A percentile compares a stretch with the other conserved stretches of the same genome.
Evolutionary conservation across 345 rosid species (phyloP).

Genomic region (Citrus sinensis): DNA sequence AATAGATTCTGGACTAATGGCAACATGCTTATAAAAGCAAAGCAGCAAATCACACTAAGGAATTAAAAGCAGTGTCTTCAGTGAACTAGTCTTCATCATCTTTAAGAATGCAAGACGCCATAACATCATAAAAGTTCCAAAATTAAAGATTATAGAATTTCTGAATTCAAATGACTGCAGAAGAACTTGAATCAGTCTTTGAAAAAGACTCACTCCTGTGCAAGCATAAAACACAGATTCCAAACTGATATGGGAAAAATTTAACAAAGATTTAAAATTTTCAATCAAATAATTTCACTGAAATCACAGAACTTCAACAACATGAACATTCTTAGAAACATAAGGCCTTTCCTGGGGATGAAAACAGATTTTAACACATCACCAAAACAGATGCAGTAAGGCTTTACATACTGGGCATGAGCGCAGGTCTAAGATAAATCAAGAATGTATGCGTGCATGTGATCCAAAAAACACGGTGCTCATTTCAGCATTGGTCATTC

Average conservation of each 20-base stretch:
- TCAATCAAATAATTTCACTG: neutral
- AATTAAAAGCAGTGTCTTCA: constrained; percentile 2
- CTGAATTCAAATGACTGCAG: neutral
- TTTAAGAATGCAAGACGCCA: constrained; percentile 1
- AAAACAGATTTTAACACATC: neutral
- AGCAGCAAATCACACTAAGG: neutral
- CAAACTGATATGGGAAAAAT: neutral
- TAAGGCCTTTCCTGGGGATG: neutral
- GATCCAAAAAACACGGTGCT: constrained; percentile 1
- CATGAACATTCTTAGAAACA: neutral
- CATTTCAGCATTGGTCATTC: neutral
- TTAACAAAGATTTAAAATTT: neutral
- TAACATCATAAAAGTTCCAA: neutral
- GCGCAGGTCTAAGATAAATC: neutral
- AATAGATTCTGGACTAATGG: neutral
- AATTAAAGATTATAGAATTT: neutral
- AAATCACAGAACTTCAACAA: neutral
- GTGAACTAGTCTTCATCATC: neutral
- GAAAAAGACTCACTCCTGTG: neutral
- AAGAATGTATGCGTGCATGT: constrained; percentile 11
- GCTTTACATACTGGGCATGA: neutral
- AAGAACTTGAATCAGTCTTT: neutral
- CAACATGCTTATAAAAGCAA: constrained; percentile 3
- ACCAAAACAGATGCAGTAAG: neutral
- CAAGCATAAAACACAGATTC: neutral